phyloP scores from a whole-genome alignment of 2,329 filamentous ascomycete species.

The Alternaria brassicicola region DNA sequence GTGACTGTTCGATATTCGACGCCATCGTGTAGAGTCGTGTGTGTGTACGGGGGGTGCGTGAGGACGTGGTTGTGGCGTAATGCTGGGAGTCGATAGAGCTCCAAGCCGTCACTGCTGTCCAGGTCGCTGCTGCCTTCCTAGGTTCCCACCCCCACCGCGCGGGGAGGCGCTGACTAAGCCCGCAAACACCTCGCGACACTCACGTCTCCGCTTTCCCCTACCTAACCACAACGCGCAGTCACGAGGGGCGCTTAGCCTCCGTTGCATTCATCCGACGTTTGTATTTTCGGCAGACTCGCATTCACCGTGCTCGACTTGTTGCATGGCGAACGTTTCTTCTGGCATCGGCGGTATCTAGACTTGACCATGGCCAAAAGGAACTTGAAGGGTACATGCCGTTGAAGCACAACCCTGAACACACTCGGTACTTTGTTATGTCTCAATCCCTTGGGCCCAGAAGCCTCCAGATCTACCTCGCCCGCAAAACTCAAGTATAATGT shows the following conservation, averaged over 20 bases:
- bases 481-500: background rate
- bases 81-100: constrained; percentile 16
- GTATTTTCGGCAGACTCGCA: no score
- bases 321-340: background rate
- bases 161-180: constrained; percentile 19
- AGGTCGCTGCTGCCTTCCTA: constrained; percentile 23
- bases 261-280: background rate
- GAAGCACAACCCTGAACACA: background rate
- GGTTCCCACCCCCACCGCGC: constrained; percentile 17
- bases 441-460: background rate
- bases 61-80: constrained; percentile 17
- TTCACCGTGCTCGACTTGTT: no score
- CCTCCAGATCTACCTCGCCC: background rate
- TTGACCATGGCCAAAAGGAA: background rate
- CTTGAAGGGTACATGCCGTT: background rate
- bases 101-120: constrained; percentile 18
- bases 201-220: background rate
- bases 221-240: constrained; percentile 2
- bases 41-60: background rate
- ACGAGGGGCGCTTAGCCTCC: background rate
- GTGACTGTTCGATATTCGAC: constrained; percentile 43
- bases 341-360: background rate
- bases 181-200: constrained; percentile 2
- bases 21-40: constrained; percentile 35
- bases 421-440: background rate